These are phyloP conservation scores for Backusella westeae DNA, from an alignment of 192 early-diverging fungal genomes.

Conservation along the genomic window DNA sequence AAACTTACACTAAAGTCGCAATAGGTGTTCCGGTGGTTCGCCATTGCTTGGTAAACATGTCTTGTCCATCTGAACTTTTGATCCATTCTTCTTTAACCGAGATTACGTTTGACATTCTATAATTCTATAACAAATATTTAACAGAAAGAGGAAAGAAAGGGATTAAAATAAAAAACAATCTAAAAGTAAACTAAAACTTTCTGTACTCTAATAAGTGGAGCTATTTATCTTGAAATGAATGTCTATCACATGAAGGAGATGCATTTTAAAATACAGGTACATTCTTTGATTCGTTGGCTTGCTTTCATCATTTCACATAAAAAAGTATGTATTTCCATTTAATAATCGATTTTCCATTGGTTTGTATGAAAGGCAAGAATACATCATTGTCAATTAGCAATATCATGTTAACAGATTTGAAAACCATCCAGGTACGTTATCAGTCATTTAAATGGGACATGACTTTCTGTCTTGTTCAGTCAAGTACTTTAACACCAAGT, in stretches of 20 bases:
- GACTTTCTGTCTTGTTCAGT: no score
- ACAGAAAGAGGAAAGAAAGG: not conserved
- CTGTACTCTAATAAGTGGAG: not conserved
- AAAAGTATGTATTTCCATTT: no score
- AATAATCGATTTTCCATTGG: not conserved
- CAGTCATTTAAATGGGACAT: no score
- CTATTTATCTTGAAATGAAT: not conserved
- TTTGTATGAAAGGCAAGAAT: not conserved
- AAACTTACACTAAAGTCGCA: slow-evolving; percentile 10
- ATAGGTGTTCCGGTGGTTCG: slow-evolving; percentile 18
- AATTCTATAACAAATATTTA: not conserved
- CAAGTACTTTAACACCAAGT: no score
- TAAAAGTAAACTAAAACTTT: not conserved
- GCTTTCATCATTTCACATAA: not conserved
- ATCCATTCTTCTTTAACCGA: slow-evolving; percentile 45
- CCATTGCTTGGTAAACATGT: slow-evolving; percentile 52
- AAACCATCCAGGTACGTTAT: no score
- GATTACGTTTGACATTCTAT: not conserved
- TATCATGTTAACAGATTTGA: no score
- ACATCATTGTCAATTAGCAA: no score
- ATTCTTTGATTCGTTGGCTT: not conserved
- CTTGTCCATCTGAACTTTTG: slow-evolving; percentile 36
- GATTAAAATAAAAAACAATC: not conserved
- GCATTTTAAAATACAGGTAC: not conserved
- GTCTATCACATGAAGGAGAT: not conserved